These are phyloP conservation scores for Dioscorea zingiberensis DNA, from an alignment of 106 monocot species.

Conservation along the genomic window DNA sequence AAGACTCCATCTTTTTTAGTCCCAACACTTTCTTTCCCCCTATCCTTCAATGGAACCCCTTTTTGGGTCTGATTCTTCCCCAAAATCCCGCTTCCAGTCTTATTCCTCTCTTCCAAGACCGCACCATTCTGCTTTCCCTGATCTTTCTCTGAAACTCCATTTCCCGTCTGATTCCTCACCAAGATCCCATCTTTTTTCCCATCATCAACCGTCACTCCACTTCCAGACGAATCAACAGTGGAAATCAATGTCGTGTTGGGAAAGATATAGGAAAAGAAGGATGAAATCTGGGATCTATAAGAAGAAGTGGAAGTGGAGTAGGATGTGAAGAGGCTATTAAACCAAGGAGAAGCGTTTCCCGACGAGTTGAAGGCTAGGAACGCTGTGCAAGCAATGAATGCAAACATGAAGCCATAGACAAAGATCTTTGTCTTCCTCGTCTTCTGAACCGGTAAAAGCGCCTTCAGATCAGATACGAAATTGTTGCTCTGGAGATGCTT, in stretches of 20 bases:
- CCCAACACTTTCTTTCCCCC: too few species aligned
- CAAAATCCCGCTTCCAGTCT: too few species aligned
- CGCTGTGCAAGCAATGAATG: conserved; percentile 58
- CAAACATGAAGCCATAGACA: conserved; percentile 40
- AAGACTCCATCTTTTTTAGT: too few species aligned
- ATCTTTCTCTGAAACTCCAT: not conserved
- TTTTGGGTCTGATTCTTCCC: too few species aligned
- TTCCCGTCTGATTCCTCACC: not conserved
- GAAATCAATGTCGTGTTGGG: conserved; percentile 26
- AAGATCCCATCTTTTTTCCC: not conserved
- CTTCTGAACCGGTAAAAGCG: not conserved
- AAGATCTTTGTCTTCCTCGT: conserved; percentile 38
- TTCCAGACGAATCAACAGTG: not conserved
- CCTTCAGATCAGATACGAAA: not conserved
- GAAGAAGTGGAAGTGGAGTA: conserved; percentile 35
- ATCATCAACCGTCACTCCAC: not conserved
- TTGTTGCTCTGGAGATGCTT: not conserved
- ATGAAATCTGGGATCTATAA: conserved; percentile 47
- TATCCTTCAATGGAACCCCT: too few species aligned
- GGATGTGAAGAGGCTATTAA: conserved; percentile 46
- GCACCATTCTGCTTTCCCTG: too few species aligned
- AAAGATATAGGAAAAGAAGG: conserved; percentile 47
- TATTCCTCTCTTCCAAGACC: not conserved
- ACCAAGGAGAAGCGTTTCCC: conserved; percentile 36
- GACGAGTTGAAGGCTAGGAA: conserved; percentile 53